phyloP scores from a whole-genome alignment of 345 rosid genomes.

The Citrus sinensis region DVS_A1.0 CM039161.1:16946001-16946500 shows the following conservation, averaged over 20 bases:
- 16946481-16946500: slow-evolving; percentile 59
- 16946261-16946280: slow-evolving; percentile 39
- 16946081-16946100: slow-evolving; percentile 46
- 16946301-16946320: slow-evolving; percentile 49
- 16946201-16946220: slow-evolving; percentile 43
- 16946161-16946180: slow-evolving; percentile 55
- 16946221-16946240: slow-evolving; percentile 64
- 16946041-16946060: slow-evolving; percentile 40
- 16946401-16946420: slow-evolving; percentile 48
- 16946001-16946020: slow-evolving; percentile 59
- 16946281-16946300: slow-evolving; percentile 45
- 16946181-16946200: slow-evolving; percentile 27
- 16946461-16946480: slow-evolving; percentile 26
- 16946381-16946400: slow-evolving; percentile 56
- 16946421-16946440: slow-evolving; percentile 43
- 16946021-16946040: slow-evolving; percentile 31
- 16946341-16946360: slow-evolving; percentile 50
- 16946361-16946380: slow-evolving; percentile 70
- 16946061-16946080: slow-evolving; percentile 61
- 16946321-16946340: slow-evolving; percentile 37
- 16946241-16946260: slow-evolving; percentile 37
- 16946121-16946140: slow-evolving; percentile 46
- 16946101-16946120: slow-evolving; percentile 51
- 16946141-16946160: slow-evolving; percentile 49
- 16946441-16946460: slow-evolving; percentile 56